Base-by-base conservation (phyloP, 2,329 filamentous ascomycete species). In the Beauveria varroae region DNA sequence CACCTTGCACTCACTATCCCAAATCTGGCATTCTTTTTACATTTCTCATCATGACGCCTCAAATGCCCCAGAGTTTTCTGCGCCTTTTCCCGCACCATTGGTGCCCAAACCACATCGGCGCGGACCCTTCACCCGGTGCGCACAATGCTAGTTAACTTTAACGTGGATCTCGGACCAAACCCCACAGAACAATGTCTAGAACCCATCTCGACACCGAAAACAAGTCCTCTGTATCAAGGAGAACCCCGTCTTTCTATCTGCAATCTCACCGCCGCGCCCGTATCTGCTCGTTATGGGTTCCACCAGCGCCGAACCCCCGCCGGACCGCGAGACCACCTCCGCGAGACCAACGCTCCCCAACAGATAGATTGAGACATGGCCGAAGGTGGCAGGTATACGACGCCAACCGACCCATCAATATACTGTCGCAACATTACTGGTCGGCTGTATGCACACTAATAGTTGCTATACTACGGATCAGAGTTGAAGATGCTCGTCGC, bases 121-220 rank as follows among this genome's bases (percentile, higher is more conserved):
- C 49, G 55, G 55, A 49, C 30, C 28, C 44, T 40, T n/a, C 18
- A 30, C 9, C 34, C 37, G 52, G 30, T 9, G 12, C 44, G 16
- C 40, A 20, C 37, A 43, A 20, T 44, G 24, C 18, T 37, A 37
- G 1, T 37, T 14, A 14, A 34, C 40, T 40, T 18, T n/a, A 24
- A 40, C 55, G 44, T 57, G 55, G 43, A 57, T 57, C 43, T 57
- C 30, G 20, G 12, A n/a, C 1, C 28, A 24, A 49, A 24, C 55
- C 49, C 55, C 55, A 57, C 55, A 47, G 40, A 40, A 7, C 20
- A 10, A 20, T 49, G 55, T 44, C 55, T 57, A 57, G 55, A 57
- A 57, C 49, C 16, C 20, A 18, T 37, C 8, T 26, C 28, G 28
- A 47, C 28, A 49, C 43, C 18, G 34, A 41, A 41, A 56, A 26